Evolutionary conservation across 139 green algal species (phyloP), one percentile per base, ranked within the genome.

Genomic region (Ostreobium quekettii): DNA sequence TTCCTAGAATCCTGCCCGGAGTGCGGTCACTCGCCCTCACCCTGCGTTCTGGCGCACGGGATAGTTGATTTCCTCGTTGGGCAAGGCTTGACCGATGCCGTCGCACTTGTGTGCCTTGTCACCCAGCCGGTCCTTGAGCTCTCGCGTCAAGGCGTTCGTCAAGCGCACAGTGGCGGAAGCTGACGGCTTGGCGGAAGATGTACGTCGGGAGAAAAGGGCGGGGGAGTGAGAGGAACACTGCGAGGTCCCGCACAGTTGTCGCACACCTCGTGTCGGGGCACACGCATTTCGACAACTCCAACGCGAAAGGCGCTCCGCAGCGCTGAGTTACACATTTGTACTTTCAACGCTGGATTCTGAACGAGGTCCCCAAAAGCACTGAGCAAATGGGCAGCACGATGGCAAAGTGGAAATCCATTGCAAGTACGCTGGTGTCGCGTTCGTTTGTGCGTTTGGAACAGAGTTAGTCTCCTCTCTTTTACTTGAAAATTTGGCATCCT

Each of bases 121-220:
- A n/a, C 61, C 22, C 28, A 29, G 36, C 53, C 61, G 61, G 11
- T 68, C 61, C 4, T 38, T 68, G 7, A 56, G 35, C 42, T 6
- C 36, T 56, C 61, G 61, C 11, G 61, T 68, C 3, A 19, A 38
- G n/a, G 35, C 36, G 4, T 68, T 32, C 61, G 24, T 68, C 24
- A 32, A 7, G 8, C 35, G 61, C 7, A 31, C 11, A n/a, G 36
- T 68, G 7, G 61, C 61, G 6, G 61, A 68, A 53, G 5, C 31
- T 28, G 61, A 68, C 24, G 61, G 37, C 11, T 53, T 68, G 31
- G 61, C 35, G 5, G 36, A 48, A 68, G 61, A 68, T 36, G 36
- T 68, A 24, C n/a, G n/a, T n/a, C n/a, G n/a, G n/a, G n/a, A n/a
- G n/a, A n/a, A n/a, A n/a, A n/a, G n/a, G 31, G 24, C 6, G 42